Evolutionary conservation across 1,284 basidiomycete species (phyloP).

Genomic region (Coriolopsis trogii): DNA sequence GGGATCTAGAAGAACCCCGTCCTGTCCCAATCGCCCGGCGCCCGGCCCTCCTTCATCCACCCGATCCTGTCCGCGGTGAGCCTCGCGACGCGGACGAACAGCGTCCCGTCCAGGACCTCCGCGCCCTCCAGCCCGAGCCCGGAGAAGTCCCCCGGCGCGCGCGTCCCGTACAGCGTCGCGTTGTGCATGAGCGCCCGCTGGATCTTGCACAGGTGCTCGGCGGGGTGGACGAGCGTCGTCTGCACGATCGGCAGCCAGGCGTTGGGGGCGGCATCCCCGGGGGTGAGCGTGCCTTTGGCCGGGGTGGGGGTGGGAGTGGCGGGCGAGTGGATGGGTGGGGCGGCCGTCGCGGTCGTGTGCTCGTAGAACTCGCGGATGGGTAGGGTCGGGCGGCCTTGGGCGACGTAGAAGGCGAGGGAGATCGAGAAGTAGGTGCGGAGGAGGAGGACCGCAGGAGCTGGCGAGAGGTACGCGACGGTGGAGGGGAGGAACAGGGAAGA

Average conservation of each 20-base stretch:
- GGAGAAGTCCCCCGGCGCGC: constrained; percentile 38
- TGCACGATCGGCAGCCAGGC: constrained; percentile 61
- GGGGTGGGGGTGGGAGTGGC: constrained; percentile 27
- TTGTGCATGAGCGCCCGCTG: constrained; percentile 61
- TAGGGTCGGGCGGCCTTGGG: constrained; percentile 37
- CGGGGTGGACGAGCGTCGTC: constrained; percentile 51
- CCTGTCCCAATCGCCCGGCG: constrained; percentile 31
- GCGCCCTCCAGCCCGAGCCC: constrained; percentile 44
- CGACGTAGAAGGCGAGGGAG: constrained; percentile 39
- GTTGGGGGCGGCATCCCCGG: constrained; percentile 42
- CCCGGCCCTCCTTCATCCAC: constrained; percentile 52
- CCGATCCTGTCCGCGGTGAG: constrained; percentile 52
- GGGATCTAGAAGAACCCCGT: constrained; percentile 27
- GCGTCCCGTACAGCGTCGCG: constrained; percentile 47
- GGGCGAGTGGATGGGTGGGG: no score
- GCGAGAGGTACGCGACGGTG: constrained; percentile 30
- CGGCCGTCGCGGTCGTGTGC: background rate
- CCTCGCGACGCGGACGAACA: constrained; percentile 58
- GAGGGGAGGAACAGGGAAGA: constrained; percentile 47
- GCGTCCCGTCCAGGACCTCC: constrained; percentile 57
- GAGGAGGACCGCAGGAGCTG: constrained; percentile 34
- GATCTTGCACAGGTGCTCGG: constrained; percentile 65
- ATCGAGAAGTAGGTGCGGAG: constrained; percentile 42
- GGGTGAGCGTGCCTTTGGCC: constrained; percentile 37
- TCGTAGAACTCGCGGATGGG: constrained; percentile 41